Evolutionary conservation across 331 rosid species (phyloP).

Genomic region (Erythrophleum ivorense): DNA sequence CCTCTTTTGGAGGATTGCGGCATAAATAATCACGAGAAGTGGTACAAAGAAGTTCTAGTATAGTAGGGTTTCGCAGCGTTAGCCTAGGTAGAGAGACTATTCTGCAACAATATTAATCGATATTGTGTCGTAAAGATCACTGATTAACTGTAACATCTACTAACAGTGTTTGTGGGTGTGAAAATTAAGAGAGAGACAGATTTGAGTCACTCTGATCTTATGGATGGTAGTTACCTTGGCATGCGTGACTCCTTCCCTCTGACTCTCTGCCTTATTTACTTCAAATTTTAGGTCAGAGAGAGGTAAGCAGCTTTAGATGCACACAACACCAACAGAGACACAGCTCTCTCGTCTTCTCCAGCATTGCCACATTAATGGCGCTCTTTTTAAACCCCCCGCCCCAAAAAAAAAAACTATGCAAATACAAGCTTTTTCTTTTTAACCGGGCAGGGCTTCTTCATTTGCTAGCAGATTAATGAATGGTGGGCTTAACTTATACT

Average conservation of each 20-base stretch:
- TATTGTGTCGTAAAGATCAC: background rate
- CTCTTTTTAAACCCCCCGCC: too few relatives aligned
- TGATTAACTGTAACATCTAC: background rate
- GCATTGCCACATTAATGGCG: background rate
- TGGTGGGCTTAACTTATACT: too few relatives aligned
- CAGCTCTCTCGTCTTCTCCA: background rate
- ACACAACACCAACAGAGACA: background rate
- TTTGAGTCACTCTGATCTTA: background rate
- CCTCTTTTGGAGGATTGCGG: background rate
- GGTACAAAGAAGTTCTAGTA: background rate
- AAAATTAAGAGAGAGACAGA: background rate
- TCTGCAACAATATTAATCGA: background rate
- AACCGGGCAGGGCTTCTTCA: too few relatives aligned
- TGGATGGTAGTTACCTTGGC: slow-evolving; percentile 18
- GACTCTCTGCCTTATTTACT: background rate
- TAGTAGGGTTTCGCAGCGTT: background rate
- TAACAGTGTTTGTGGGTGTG: background rate
- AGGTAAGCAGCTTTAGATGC: background rate
- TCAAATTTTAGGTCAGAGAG: background rate
- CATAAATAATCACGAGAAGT: background rate
- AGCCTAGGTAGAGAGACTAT: background rate
- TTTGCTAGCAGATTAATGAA: too few relatives aligned
- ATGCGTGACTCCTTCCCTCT: background rate
- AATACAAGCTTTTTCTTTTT: too few relatives aligned
- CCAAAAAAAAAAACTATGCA: too few relatives aligned